phyloP scores from a whole-genome alignment of 1,284 basidiomycete genomes.

The Ceratobasidium sp. region DNA sequence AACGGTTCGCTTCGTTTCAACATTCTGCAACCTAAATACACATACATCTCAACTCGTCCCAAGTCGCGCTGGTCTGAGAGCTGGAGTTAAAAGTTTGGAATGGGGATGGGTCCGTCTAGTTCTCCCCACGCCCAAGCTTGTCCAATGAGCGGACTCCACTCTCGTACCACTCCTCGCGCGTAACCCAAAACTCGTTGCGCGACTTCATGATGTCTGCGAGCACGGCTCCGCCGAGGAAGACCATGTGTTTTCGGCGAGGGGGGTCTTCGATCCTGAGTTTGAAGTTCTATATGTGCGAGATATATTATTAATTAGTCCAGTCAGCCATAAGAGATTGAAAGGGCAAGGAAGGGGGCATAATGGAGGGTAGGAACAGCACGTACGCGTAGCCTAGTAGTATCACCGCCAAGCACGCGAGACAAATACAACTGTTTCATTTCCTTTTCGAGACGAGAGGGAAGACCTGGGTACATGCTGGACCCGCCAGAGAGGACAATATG shows the following conservation, averaged over 20 bases:
- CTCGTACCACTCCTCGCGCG: slow-evolving; percentile 92
- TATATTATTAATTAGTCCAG: neutral
- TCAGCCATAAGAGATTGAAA: slow-evolving; percentile 24
- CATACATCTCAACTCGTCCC: too few species aligned
- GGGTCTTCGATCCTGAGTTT: slow-evolving; percentile 99
- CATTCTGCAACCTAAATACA: too few species aligned
- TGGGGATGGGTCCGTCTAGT: slow-evolving; percentile 44
- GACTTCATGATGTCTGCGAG: slow-evolving; percentile 98
- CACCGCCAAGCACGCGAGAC: slow-evolving; percentile 85
- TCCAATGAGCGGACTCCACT: slow-evolving; percentile 84
- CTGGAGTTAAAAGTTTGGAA: too few species aligned
- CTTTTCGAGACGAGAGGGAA: slow-evolving; percentile 96
- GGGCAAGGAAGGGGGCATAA: neutral
- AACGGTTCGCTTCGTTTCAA: too few species aligned
- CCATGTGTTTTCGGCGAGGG: slow-evolving; percentile 98
- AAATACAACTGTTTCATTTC: slow-evolving; percentile 99
- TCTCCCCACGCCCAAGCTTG: slow-evolving; percentile 79
- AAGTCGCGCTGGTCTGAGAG: too few species aligned
- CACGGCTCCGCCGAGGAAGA: slow-evolving; percentile 96
- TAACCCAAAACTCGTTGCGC: slow-evolving; percentile 94
- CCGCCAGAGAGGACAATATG: slow-evolving; percentile 98
- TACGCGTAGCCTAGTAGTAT: slow-evolving; percentile 87
- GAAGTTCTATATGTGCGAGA: slow-evolving; percentile 81
- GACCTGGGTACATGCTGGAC: slow-evolving; percentile 98
- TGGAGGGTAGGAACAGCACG: slow-evolving; percentile 53